Conservation (phyloP, 192 early-diverging fungal genomes). For the Backusella parvicylindrica region DNA sequence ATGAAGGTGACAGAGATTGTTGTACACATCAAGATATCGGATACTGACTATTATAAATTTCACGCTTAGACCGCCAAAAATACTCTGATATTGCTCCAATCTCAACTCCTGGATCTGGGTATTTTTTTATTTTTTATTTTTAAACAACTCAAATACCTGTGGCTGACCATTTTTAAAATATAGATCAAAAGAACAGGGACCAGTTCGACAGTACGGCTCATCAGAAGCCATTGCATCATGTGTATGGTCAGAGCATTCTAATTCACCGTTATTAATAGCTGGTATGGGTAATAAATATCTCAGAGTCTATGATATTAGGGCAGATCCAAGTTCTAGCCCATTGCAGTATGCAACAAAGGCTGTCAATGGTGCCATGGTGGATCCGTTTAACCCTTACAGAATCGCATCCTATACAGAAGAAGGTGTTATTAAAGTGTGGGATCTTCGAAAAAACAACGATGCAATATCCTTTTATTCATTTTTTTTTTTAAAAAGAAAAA, state of each 20-base stretch:
- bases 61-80: neutral
- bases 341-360: constrained; percentile 66
- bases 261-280: constrained; percentile 56
- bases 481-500: neutral
- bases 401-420: constrained; percentile 73
- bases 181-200: constrained; percentile 23
- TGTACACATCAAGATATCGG: neutral
- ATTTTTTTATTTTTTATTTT: neutral
- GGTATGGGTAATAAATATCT: constrained; percentile 73
- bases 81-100: neutral
- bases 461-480: constrained; percentile 48
- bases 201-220: constrained; percentile 57
- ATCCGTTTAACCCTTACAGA: constrained; percentile 65
- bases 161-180: neutral
- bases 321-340: constrained; percentile 41
- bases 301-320: constrained; percentile 65
- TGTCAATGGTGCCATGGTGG: constrained; percentile 59
- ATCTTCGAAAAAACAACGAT: constrained; percentile 60
- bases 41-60: neutral
- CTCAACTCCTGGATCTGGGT: neutral
- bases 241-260: constrained; percentile 55
- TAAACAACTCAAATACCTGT: neutral
- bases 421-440: constrained; percentile 70
- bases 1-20: neutral
- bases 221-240: constrained; percentile 66